phyloP scores from a whole-genome alignment of 345 rosid species.

The Hypericum androsaemum region DNA sequence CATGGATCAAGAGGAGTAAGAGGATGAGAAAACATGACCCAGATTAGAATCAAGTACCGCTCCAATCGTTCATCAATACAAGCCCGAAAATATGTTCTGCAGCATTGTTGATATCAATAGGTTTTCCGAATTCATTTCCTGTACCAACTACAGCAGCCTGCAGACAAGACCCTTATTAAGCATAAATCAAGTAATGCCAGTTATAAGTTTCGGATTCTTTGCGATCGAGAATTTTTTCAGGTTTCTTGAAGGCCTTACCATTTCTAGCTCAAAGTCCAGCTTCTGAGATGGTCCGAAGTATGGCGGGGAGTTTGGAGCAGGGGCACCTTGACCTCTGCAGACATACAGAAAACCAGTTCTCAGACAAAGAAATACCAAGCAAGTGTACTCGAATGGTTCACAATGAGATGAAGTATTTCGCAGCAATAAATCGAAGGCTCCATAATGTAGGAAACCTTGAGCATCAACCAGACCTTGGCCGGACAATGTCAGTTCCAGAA shows the following conservation, averaged over 20 bases:
- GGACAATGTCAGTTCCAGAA: slow-evolving; percentile 76
- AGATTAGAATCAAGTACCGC: slow-evolving; percentile 40
- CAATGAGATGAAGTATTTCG: not conserved
- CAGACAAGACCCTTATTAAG: not conserved
- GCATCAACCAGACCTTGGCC: slow-evolving; percentile 51
- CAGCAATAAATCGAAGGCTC: not conserved
- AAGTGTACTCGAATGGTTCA: no score
- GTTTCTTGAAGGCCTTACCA: slow-evolving; percentile 41
- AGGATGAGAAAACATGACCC: slow-evolving; percentile 4
- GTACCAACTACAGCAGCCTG: slow-evolving; percentile 98
- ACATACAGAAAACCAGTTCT: slow-evolving; percentile 10
- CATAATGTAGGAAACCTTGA: not conserved
- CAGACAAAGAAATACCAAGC: not conserved
- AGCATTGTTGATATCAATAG: slow-evolving; percentile 72
- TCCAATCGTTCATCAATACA: slow-evolving; percentile 93
- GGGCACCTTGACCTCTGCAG: slow-evolving; percentile 79
- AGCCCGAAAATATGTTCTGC: slow-evolving; percentile 85
- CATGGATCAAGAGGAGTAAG: not conserved
- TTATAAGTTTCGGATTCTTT: no score
- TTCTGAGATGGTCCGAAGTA: slow-evolving; percentile 82
- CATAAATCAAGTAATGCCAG: not conserved
- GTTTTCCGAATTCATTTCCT: slow-evolving; percentile 84
- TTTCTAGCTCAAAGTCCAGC: slow-evolving; percentile 96
- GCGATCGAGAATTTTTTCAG: not conserved
- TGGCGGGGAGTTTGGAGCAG: slow-evolving; percentile 59